Percentiles rank a stretch among this genome's conserved stretches.
These are phyloP conservation scores for Pseudocercospora vitis DNA, from an alignment of 2,329 filamentous ascomycete genomes.

Conservation along the genomic window DNA sequence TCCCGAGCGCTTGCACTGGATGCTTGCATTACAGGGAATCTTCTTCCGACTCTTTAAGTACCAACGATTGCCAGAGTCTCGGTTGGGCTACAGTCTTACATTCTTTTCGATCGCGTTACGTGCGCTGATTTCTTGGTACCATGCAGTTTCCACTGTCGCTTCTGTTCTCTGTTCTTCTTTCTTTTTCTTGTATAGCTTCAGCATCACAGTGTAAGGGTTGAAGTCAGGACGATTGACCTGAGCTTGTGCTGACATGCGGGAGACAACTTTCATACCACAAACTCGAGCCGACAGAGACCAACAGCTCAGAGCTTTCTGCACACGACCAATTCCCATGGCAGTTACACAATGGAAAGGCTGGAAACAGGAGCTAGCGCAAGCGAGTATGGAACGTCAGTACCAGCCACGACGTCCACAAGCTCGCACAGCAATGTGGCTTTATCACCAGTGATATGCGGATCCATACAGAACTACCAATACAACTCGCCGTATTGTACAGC, in stretches of 20 bases:
- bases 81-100: too few species aligned
- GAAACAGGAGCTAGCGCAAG: neutral
- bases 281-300: too few species aligned
- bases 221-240: neutral
- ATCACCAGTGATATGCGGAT: neutral
- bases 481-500: neutral
- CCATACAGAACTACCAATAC: neutral
- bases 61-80: too few species aligned
- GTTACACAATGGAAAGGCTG: neutral
- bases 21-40: neutral
- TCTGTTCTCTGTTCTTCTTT: neutral
- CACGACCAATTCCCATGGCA: neutral
- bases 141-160: neutral
- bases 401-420: neutral
- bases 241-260: neutral
- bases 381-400: neutral
- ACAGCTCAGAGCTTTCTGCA: neutral
- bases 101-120: neutral
- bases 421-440: neutral
- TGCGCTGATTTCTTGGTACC: neutral
- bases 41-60: neutral
- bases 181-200: neutral
- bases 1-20: neutral
- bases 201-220: slow-evolving; percentile 2
- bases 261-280: slow-evolving; percentile 9